Base-by-base conservation (phyloP, 805 yeast species). In the Ogataea philodendri region DNA sequence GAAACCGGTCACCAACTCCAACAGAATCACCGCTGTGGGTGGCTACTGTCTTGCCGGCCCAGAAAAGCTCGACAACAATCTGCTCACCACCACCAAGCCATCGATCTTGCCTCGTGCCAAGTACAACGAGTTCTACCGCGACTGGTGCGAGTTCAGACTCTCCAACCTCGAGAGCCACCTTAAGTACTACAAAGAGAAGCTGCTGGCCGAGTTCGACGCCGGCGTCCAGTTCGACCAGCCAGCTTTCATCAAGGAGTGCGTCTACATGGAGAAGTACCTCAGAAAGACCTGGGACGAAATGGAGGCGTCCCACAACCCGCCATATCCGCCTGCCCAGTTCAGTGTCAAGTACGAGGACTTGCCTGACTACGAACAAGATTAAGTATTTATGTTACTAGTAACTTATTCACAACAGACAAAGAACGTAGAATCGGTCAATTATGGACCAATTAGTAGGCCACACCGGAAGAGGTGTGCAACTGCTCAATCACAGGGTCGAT, bases 401-500 rank as follows among this genome's bases (percentile, higher is more conserved):
- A n/a, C n/a, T n/a, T n/a, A n/a, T n/a, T n/a, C n/a, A n/a, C n/a
- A n/a, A 31, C 30, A 32, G 31, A 37, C 32, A 32, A 32, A 30
- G 32, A 32, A 37, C 35, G 21, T 18, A 13, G n/a, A n/a, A n/a
- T n/a, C n/a, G 15, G 9, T 27, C 9, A 13, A 7, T 10, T 13
- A 10, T 14, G 21, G n/a, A 13, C 25, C 16, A 22, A 14, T 51
- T 38, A 55, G 26, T 39, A 42, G 17, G 44, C 47, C 26, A 74
- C 69, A 58, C 94, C 94, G 27, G 88, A 81, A 35, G 86, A 78
- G 32, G 80, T 83, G 46, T 76, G 88, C 46, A 80, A 61, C 41
- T 81, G 78, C 32, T 69, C 66, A 52, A 82, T 69, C 21, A 70
- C 66, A 10, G 89, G 86, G 37, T 81, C 74, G 38, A 68, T 46